phyloP scores from a whole-genome alignment of 108 stramenopile species.

The Skeletonema menzelii region DNA sequence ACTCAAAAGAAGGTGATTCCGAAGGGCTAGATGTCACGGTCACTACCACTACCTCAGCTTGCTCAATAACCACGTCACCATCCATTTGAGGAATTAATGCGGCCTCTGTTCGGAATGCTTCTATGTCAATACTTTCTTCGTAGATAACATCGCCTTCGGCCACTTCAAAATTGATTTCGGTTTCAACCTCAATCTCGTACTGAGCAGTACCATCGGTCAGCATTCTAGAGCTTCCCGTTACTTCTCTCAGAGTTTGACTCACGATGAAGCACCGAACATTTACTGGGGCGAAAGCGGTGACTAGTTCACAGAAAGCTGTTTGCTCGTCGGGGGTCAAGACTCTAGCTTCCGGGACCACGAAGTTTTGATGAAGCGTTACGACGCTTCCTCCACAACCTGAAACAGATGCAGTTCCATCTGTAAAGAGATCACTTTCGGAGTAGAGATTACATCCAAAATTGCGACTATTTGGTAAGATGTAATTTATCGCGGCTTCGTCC shows the following conservation, averaged over 20 bases:
- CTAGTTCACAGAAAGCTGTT: conserved; percentile 12
- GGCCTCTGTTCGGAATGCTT: conserved; percentile 6
- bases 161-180: conserved; percentile 9
- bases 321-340: conserved; percentile 29
- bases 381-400: conserved; percentile 31
- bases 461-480: conserved; percentile 28
- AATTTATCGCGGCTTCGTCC: conserved; percentile 4
- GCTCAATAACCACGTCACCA: not conserved
- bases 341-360: conserved; percentile 15
- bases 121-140: conserved; percentile 3
- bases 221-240: not conserved
- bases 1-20: not conserved
- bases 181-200: conserved; percentile 3
- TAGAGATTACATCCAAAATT: conserved; percentile 34
- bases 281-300: not conserved
- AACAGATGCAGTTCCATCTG: conserved; percentile 9
- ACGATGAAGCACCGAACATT: conserved; percentile 15
- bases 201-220: too few species aligned
- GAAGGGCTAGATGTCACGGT: conserved; percentile 6
- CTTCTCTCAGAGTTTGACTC: conserved; percentile 3
- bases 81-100: conserved; percentile 1
- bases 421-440: conserved; percentile 30
- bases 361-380: conserved; percentile 8
- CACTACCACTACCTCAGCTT: not conserved
- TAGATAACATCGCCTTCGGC: not conserved